Conservation (phyloP, 2,329 filamentous ascomycete genomes). For the Aspergillus luchuensis region DNA sequence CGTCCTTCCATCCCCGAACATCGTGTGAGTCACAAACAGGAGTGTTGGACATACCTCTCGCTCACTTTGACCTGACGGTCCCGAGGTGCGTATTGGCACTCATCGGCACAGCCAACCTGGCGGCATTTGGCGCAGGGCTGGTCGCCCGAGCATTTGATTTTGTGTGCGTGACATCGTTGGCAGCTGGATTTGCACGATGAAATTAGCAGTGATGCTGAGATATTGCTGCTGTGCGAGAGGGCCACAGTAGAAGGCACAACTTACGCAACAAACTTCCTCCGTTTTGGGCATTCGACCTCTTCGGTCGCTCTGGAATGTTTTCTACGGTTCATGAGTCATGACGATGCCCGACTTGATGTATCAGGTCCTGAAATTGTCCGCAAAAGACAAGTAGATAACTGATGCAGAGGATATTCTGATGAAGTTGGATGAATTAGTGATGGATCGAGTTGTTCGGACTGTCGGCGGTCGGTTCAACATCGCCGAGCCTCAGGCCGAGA, state of each 20-base stretch:
- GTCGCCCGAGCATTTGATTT: slow-evolving; percentile 52
- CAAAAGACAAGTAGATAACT: neutral
- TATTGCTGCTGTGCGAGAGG: neutral
- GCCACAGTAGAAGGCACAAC: slow-evolving; percentile 10
- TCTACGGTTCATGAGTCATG: slow-evolving; percentile 21
- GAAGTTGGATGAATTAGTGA: neutral
- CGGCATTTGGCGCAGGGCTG: slow-evolving; percentile 47
- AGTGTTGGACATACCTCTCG: slow-evolving; percentile 30
- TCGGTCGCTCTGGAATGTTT: slow-evolving; percentile 14
- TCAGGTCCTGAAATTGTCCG: neutral
- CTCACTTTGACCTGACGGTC: slow-evolving; percentile 48
- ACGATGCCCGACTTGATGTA: neutral
- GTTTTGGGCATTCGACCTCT: slow-evolving; percentile 20
- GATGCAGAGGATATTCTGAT: neutral
- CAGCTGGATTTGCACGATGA: slow-evolving; percentile 30
- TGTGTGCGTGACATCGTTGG: slow-evolving; percentile 49
- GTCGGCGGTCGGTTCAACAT: no score
- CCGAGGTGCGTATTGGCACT: slow-evolving; percentile 45
- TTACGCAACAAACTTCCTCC: slow-evolving; percentile 37
- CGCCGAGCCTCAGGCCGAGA: no score
- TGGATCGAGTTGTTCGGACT: no score
- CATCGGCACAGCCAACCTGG: slow-evolving; percentile 38
- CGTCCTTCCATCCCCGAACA: neutral
- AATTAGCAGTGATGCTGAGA: neutral
- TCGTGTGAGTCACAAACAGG: neutral